Conservation (phyloP, 2,329 filamentous ascomycete genomes). For the Hypoxylon rubiginosum region DNA sequence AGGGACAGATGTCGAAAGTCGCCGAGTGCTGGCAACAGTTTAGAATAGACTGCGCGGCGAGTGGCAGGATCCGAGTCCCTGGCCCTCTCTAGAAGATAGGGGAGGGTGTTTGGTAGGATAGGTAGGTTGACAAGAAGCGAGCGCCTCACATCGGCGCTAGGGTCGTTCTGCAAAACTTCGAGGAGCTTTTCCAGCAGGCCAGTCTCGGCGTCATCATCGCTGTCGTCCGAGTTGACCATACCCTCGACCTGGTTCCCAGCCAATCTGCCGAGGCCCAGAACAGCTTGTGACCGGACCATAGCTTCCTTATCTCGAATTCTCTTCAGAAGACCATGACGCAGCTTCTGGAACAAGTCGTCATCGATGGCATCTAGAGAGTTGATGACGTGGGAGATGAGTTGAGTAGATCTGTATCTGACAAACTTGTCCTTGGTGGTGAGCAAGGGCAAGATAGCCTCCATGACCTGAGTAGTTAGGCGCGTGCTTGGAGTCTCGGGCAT, state of each 20-base stretch:
- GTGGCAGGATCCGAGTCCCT: constrained; percentile 89
- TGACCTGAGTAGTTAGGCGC: constrained; percentile 79
- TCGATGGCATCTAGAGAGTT: constrained; percentile 94
- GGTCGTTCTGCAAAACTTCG: constrained; percentile 91
- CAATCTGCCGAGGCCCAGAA: constrained; percentile 87
- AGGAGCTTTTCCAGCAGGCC: constrained; percentile 86
- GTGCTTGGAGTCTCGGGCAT: constrained; percentile 87
- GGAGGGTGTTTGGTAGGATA: constrained; percentile 83
- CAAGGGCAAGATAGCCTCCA: constrained; percentile 81
- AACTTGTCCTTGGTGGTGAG: constrained; percentile 91
- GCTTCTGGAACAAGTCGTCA: constrained; percentile 87
- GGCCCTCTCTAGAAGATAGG: constrained; percentile 89
- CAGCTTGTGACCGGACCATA: constrained; percentile 91
- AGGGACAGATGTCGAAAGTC: constrained; percentile 95
- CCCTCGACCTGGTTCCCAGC: constrained; percentile 83
- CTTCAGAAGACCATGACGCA: constrained; percentile 84
- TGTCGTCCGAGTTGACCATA: constrained; percentile 77
- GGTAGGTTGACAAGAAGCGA: constrained; percentile 92
- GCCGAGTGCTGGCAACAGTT: constrained; percentile 86
- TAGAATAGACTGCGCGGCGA: constrained; percentile 86
- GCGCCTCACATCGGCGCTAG: constrained; percentile 91
- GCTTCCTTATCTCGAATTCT: constrained; percentile 94
- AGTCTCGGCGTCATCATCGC: constrained; percentile 74
- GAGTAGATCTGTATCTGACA: constrained; percentile 89
- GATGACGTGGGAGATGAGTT: constrained; percentile 90